phyloP scores from a whole-genome alignment of 1,284 basidiomycete genomes.

The Rhodotorula sp. region DNA sequence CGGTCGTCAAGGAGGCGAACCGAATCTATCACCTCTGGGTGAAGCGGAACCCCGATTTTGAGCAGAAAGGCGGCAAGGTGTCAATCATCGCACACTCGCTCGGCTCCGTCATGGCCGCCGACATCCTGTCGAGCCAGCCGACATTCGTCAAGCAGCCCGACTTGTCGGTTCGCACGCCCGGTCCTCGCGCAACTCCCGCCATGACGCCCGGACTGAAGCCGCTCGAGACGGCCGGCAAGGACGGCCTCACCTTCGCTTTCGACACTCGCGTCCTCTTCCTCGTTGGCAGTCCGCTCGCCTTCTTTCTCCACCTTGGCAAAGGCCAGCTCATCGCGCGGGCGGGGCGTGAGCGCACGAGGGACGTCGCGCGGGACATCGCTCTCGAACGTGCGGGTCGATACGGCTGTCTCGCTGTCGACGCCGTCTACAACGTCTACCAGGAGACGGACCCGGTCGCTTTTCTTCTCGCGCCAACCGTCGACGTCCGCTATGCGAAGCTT shows the following conservation, averaged over 20 bases:
- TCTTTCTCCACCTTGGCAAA: constrained; percentile 45
- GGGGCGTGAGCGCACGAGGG: constrained; percentile 39
- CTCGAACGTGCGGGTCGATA: constrained; percentile 45
- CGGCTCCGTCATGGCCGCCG: constrained; percentile 42
- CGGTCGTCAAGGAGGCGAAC: constrained; percentile 47
- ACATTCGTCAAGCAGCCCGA: constrained; percentile 39
- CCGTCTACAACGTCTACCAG: constrained; percentile 45
- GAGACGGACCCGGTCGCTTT: constrained; percentile 51
- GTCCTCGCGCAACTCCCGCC: not conserved
- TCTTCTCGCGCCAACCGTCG: constrained; percentile 48
- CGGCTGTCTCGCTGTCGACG: constrained; percentile 41
- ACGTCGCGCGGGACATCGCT: constrained; percentile 40
- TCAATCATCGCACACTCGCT: constrained; percentile 46
- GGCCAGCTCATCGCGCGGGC: constrained; percentile 48
- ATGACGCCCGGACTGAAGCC: not conserved
- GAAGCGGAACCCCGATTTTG: constrained; percentile 46
- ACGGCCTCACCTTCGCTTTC: constrained; percentile 39
- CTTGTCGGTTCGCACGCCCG: not conserved
- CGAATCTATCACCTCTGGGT: constrained; percentile 47
- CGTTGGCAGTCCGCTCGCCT: constrained; percentile 46
- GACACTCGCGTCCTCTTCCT: constrained; percentile 45
- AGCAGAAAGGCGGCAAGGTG: constrained; percentile 37
- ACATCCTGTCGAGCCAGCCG: constrained; percentile 46
- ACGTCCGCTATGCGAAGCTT: constrained; percentile 47
- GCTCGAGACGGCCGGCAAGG: not conserved